These are phyloP conservation scores for Paragyromitra xinjiangensis DNA, from an alignment of 495 filamentous ascomycete genomes.

Conservation along the genomic window DNA sequence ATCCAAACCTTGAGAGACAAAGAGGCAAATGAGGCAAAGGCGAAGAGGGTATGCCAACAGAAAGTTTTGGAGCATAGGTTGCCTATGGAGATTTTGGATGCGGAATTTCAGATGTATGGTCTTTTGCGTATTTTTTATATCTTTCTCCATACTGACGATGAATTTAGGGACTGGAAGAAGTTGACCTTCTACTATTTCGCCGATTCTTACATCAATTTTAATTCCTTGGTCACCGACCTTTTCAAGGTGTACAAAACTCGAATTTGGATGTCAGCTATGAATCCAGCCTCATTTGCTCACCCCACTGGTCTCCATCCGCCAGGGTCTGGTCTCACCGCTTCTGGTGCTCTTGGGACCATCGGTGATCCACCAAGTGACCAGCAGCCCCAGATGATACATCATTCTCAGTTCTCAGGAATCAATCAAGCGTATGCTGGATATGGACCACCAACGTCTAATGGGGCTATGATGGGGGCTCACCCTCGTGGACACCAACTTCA, in stretches of 20 bases:
- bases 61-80: constrained; percentile 94
- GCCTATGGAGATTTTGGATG: constrained; percentile 98
- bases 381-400: constrained; percentile 49
- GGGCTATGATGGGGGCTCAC: constrained; percentile 45
- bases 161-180: constrained; percentile 93
- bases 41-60: constrained; percentile 92
- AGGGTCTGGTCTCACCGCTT: constrained; percentile 45
- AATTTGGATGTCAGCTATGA: constrained; percentile 99
- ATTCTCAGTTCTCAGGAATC: constrained; percentile 49
- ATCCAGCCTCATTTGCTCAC: constrained; percentile 95
- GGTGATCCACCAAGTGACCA: constrained; percentile 44
- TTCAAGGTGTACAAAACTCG: constrained; percentile 99
- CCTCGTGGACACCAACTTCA: constrained; percentile 44
- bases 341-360: constrained; percentile 48
- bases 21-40: constrained; percentile 96
- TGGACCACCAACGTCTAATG: constrained; percentile 43
- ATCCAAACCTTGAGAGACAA: constrained; percentile 87
- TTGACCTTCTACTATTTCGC: constrained; percentile 99
- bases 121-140: constrained; percentile 58
- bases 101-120: constrained; percentile 93
- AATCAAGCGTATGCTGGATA: constrained; percentile 49
- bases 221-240: constrained; percentile 92
- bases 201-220: constrained; percentile 98
- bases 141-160: constrained; percentile 10
- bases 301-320: constrained; percentile 75